Base-by-base conservation (phyloP, 2,329 filamentous ascomycete species). In the Furcasterigmium sp. region DNA sequence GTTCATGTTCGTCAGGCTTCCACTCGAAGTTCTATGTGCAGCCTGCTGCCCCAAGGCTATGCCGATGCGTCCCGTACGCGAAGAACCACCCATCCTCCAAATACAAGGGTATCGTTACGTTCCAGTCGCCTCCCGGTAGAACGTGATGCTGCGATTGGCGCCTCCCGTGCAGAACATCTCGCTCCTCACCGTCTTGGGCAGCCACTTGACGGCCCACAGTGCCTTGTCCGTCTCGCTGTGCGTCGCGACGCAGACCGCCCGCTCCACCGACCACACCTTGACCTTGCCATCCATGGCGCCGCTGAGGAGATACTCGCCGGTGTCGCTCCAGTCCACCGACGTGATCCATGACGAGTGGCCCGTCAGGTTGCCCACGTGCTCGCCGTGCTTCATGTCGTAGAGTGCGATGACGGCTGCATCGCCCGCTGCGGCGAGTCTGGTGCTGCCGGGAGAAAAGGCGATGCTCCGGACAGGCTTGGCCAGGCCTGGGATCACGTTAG, bases 191-290 rank as follows among this genome's bases (percentile, higher is more conserved):
- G 77, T 76, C 67, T 86, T 90, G 10, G 86, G 86, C 47, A 95
- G 64, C 89, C 89, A 95, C 56, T 81, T 84, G 21, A 91, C 87
- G 43, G 81, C 80, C 86, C 91, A 96, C 3, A 97, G 60, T 0
- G 83, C 78, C 64, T 87, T 86, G 50, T 91, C 91, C 6, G 87
- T 90, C 68, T 97, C 91, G 45, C 85, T 91, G 60, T 95, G 89
- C 9, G 93, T 98, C 11, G 91, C 90, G 36, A 98, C 93, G 59
- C 93, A 97, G 5, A 76, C 75, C 44, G 82, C 78, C 26, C 83
- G 79, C 55, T 95, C 90, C 46, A 96, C 79, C 23, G 88, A 91
- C 93, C 93, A 98, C 23, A 97, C 87, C 65, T 95, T 96, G 47
- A 87, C 88, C 64, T 95, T 96, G 29, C 93, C 91, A 58, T 97